These are phyloP conservation scores for Gossypium gossypioides DNA, from an alignment of 441 rosid species.

Conservation along the genomic window DNA sequence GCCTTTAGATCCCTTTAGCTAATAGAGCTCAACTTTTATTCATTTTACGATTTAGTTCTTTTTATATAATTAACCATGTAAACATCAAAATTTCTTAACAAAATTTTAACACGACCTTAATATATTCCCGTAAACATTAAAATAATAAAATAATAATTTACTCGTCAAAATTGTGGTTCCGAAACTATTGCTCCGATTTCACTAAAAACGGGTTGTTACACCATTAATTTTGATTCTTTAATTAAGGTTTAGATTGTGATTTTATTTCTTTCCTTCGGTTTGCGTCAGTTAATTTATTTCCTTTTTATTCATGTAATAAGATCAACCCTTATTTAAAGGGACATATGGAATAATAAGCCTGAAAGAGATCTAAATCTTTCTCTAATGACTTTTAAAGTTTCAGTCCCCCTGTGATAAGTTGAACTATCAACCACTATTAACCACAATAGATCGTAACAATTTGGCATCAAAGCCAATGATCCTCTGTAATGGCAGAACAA, in stretches of 20 bases:
- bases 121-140: too few species aligned
- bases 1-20: too few species aligned
- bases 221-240: neutral
- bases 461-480: neutral
- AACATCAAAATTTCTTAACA: too few species aligned
- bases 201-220: too few species aligned
- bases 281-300: too few species aligned
- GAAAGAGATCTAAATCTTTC: neutral
- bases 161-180: too few species aligned
- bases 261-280: neutral
- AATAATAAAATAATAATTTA: too few species aligned
- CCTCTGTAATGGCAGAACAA: neutral
- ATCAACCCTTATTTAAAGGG: neutral
- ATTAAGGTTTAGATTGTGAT: neutral
- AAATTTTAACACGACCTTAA: too few species aligned
- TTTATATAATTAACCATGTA: too few species aligned
- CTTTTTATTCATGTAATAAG: neutral
- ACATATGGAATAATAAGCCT: neutral
- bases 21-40: too few species aligned
- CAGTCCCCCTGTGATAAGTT: neutral
- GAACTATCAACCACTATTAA: neutral
- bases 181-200: too few species aligned
- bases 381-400: neutral
- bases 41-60: too few species aligned
- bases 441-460: neutral